Base-by-base conservation (phyloP, 2,329 filamentous ascomycete genomes). In the Gnomoniopsis smithogilvyi region DNA sequence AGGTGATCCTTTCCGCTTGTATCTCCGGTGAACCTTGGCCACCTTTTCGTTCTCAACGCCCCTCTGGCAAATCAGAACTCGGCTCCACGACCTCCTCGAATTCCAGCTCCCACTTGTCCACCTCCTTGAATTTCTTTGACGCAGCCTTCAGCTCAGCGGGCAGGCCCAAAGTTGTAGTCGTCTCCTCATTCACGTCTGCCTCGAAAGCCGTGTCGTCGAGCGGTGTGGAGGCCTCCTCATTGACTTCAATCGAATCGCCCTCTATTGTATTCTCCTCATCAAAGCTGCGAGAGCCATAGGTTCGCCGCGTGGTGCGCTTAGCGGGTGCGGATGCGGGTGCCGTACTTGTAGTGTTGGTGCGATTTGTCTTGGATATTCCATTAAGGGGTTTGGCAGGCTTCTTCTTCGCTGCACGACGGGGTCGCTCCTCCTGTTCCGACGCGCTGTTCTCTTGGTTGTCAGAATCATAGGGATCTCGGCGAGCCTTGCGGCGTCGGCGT, bases 71-170 rank as follows among this genome's bases (percentile, higher is more conserved):
- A 1, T 82, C 82, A 21, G 83, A 85, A 59, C 79, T 81, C 61
- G 78, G 78, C 69, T 82, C 79, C 22, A 78, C 79, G 51, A 85
- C 78, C 64, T 86, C 84, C 74, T 90, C 87, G 70, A 83, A 90
- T 53, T 85, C 84, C 62, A 90, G 73, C 72, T 87, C 79, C 85
- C 86, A 90, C 72, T 80, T 76, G 69, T 90, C 87, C 45, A 90
- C 87, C 72, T 89, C 86, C 69, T 82, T 79, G 66, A 90, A 90
- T 72, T 89, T 89, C 68, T 76, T 79, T 11, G 77, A 77, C 45
- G 84, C 83, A 52, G 78, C 75, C 71, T 82, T 83, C 62, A 90
- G 74, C 75, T 86, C 84, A 46, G 80, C 71, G 24, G 79, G 74
- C 51, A 79, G 68, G 7, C 74, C 69, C 68, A 67, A 75, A 43